Conservation (phyloP, 2,329 filamentous ascomycete genomes). For the Colletotrichum salicis region DNA sequence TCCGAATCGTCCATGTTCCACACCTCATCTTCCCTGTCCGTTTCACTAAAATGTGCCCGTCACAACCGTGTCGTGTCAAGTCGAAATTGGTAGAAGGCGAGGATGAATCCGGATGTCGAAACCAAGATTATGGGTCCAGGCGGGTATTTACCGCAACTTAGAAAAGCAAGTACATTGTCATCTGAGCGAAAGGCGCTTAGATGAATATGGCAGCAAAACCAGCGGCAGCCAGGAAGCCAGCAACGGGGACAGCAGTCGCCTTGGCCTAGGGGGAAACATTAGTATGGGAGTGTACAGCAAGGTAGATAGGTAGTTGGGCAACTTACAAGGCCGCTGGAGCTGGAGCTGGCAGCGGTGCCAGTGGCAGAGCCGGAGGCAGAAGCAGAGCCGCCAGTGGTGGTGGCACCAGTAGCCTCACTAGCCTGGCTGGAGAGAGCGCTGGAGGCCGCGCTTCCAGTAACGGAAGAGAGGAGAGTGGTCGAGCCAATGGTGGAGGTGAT, state of each 20-base stretch:
- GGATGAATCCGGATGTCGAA: slow-evolving; percentile 34
- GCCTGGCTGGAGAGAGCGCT: slow-evolving; percentile 39
- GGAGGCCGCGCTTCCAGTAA: slow-evolving; percentile 38
- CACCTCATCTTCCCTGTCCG: slow-evolving; percentile 19
- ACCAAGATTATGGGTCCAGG: slow-evolving; percentile 44
- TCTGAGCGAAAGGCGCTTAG: slow-evolving; percentile 44
- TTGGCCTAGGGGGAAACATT: slow-evolving; percentile 24
- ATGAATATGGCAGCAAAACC: slow-evolving; percentile 61
- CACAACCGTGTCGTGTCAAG: slow-evolving; percentile 18
- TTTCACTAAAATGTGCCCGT: slow-evolving; percentile 27
- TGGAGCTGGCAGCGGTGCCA: slow-evolving; percentile 24
- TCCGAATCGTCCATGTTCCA: slow-evolving; percentile 16
- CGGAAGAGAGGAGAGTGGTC: slow-evolving; percentile 41
- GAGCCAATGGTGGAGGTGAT: slow-evolving; percentile 33
- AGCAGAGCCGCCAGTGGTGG: slow-evolving; percentile 24
- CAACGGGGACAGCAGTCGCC: slow-evolving; percentile 54
- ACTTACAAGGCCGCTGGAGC: slow-evolving; percentile 40
- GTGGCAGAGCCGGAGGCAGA: background rate
- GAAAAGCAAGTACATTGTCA: slow-evolving; percentile 30
- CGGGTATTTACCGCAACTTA: slow-evolving; percentile 54
- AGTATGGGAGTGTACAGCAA: background rate
- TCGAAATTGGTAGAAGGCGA: slow-evolving; percentile 37
- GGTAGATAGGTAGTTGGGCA: background rate
- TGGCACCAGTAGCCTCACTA: slow-evolving; percentile 24
- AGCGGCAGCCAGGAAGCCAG: slow-evolving; percentile 59